Evolutionary conservation across 352 stramenopile species (phyloP), one percentile per base, ranked within the genome.

Genomic region (Phytophthora vignae): DNA sequence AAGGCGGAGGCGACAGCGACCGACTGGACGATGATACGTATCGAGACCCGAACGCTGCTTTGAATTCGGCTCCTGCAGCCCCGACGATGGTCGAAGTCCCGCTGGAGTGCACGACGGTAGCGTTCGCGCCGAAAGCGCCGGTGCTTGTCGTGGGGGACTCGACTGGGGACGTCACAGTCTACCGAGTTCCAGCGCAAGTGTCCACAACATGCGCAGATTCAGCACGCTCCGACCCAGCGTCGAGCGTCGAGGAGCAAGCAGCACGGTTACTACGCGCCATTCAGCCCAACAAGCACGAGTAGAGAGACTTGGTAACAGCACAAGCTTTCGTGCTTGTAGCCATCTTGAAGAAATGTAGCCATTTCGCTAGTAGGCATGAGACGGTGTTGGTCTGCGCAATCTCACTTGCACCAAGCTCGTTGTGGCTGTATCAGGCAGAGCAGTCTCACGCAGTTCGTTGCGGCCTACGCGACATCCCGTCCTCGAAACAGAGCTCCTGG

Each of bases 131-230:
- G 3, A 86, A 80, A 19, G 89, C 83, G 12, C 89, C 88, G 0
- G 87, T 95, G 1, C 80, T 95, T 2, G 80, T 95, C 4, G 86
- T 94, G 4, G 88, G 89, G 31, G 89, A 96, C 62, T 90, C 85
- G 9, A 90, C 76, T 7, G 88, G 89, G 9, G 81, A 93, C 19
- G 87, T 95, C 14, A 90, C 82, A 0, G 84, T 95, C 2, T 95
- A 94, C 46, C 82, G 89, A 55, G 82, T 95, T 2, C 82, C 81
- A 0, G 71, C 77, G 9, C 73, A 76, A 66, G 42, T 62, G 14
- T 84, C 61, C 58, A 79, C n/a, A 56, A 46, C 15, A 42, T 36
- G 7, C 6, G 52, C 17, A 33, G 59, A 44, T 11, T 59, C 46
- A 46, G 58, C 38, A 1, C 22, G 22, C 22, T 36, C 49, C 1